Percentiles rank a stretch among this genome's conserved stretches.
Conservation (phyloP, 768 basidiomycete genomes). For the Suillus lakei region DNA sequence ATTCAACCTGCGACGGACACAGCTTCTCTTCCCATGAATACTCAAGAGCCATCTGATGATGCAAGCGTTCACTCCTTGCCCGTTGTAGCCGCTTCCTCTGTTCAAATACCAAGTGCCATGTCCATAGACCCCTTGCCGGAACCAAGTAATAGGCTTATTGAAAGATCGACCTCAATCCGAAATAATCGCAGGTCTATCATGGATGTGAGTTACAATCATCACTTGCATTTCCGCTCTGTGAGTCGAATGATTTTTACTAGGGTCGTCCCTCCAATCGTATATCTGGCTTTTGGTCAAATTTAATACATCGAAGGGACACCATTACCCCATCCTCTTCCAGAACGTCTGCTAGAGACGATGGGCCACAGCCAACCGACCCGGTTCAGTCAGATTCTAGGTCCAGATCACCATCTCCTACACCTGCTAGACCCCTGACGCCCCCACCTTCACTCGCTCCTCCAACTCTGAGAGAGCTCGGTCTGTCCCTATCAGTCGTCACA, state of each 20-base stretch:
- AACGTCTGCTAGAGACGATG: conserved; percentile 39
- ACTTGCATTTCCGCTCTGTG: conserved; percentile 3
- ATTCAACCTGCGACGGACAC: conserved; percentile 34
- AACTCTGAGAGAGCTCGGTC: conserved; percentile 74
- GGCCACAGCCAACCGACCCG: conserved; percentile 24
- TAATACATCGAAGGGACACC: conserved; percentile 75
- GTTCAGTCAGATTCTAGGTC: conserved; percentile 43
- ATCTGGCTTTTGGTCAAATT: conserved; percentile 83
- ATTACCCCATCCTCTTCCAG: conserved; percentile 31
- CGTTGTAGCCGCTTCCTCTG: conserved; percentile 43
- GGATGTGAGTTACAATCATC: conserved; percentile 50
- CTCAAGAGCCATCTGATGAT: conserved; percentile 49
- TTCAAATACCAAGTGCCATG: conserved; percentile 23
- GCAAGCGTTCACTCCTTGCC: conserved; percentile 68
- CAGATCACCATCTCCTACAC: conserved; percentile 59
- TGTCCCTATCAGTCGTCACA: conserved; percentile 71
- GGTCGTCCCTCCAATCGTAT: conserved; percentile 71
- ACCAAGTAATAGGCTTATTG: conserved; percentile 10
- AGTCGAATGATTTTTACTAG: conserved; percentile 36
- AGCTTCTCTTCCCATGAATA: conserved; percentile 43
- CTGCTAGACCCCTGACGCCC: conserved; percentile 62
- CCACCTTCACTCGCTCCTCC: conserved; percentile 77
- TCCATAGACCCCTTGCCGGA: conserved; percentile 34
- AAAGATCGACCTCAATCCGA: conserved; percentile 41
- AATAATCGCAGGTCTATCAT: conserved; percentile 55